Evolutionary conservation across 305 asterid species (phyloP), one percentile per base, ranked within the genome.

Genomic region (Fraxinus paxiana): DNA sequence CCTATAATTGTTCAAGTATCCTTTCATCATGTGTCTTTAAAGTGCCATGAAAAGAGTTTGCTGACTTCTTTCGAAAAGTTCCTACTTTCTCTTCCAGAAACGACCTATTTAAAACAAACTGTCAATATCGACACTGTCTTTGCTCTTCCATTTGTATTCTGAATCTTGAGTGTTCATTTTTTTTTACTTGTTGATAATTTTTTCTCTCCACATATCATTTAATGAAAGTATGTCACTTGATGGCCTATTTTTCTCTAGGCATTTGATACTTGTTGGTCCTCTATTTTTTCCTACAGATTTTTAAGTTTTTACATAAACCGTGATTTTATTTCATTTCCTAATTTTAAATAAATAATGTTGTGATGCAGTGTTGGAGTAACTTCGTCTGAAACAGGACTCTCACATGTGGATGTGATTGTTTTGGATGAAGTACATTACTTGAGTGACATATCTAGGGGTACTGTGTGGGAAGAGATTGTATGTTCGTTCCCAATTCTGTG

Each of bases 381-480:
- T 83, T 93, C 97, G 20, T 91, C 98, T 5, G 98, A 91, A 85
- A 92, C 94, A 81, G 92, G 92, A 85, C 92, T 96, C 81, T 91
- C 93, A 80, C 93, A 93, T 78, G 98, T 93, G 84, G 99, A 94
- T 79, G 99, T 89, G 87, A 96, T 96, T 92, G 97, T 96, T 86
- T 88, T 96, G 91, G 99, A 96, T 87, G 99, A 96, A 94, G 99
- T 96, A 83, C 99, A 96, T 88, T 96, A 96, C 88, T 87, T 96
- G 86, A 94, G 98, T 78, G 99, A 96, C 91, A 90, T 94, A 82
- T 94, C 97, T 79, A 92, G 99, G 86, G 99, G 98, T 86, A 96
- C 99, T 46, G 99, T 96, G 77, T 96, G 99, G 99, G 99, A 96
- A 86, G 99, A 96, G 89, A 96, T 94, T 84, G 99, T 96, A 88